A percentile compares a stretch with the other conserved stretches of the same genome.
Evolutionary conservation across 768 basidiomycete species (phyloP).

Genomic region (Suillus subluteus): DNA sequence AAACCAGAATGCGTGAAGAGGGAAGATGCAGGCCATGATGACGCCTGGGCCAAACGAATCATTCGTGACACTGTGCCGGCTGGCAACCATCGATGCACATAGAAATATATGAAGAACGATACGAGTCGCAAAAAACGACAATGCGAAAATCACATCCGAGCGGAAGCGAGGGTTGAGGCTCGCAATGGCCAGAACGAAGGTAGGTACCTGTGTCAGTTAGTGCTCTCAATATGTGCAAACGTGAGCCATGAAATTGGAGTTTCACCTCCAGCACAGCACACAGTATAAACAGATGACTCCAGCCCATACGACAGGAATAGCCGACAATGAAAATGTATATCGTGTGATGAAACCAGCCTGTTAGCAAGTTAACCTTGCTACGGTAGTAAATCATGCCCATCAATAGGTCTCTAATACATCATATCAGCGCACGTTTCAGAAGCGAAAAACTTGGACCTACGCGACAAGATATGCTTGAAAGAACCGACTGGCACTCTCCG

Average conservation of each 20-base stretch:
- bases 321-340: constrained; percentile 47
- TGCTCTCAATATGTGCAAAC: constrained; percentile 4
- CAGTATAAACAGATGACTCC: constrained; percentile 48
- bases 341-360: constrained; percentile 59
- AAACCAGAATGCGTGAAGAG: constrained; percentile 61
- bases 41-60: constrained; percentile 44
- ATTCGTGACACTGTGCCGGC: constrained; percentile 31
- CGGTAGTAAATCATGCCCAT: constrained; percentile 51
- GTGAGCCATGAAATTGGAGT: constrained; percentile 8
- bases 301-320: constrained; percentile 37
- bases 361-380: constrained; percentile 48
- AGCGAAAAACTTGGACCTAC: constrained; percentile 27
- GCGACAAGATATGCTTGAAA: constrained; percentile 52
- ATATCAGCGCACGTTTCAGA: constrained; percentile 7
- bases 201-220: constrained; percentile 45
- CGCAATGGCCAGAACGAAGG: constrained; percentile 52
- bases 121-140: constrained; percentile 54
- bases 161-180: constrained; percentile 48
- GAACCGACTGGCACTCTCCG: constrained; percentile 36
- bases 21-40: constrained; percentile 45
- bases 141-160: constrained; percentile 52
- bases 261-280: constrained; percentile 52
- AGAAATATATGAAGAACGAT: constrained; percentile 50
- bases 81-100: constrained; percentile 33
- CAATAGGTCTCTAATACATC: constrained; percentile 42